Evolutionary conservation across 2,329 filamentous ascomycete genomes (phyloP).

Genomic region (Rutstroemia sp.): DNA sequence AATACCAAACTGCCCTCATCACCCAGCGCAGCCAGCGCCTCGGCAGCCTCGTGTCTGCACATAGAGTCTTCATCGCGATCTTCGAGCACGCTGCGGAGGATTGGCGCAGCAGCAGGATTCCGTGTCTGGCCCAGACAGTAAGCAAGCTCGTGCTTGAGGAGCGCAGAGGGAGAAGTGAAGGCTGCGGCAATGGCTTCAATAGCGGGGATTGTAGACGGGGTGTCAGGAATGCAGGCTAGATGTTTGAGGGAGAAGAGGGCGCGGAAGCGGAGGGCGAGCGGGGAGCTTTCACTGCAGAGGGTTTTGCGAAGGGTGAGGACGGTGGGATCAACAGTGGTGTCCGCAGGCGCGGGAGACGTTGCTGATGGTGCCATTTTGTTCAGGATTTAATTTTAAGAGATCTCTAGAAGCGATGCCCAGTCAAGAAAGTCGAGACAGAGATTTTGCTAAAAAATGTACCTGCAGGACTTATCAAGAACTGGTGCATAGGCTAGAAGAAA

Average conservation of each 20-base stretch:
- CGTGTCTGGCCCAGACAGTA: conserved; percentile 93
- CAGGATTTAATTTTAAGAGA: background rate
- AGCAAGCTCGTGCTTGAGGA: conserved; percentile 93
- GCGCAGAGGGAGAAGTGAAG: conserved; percentile 75
- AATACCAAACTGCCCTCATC: conserved; percentile 67
- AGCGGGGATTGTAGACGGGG: conserved; percentile 47
- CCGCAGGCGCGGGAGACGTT: conserved; percentile 19
- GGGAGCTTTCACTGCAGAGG: conserved; percentile 70
- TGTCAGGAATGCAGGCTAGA: conserved; percentile 62
- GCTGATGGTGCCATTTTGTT: conserved; percentile 29
- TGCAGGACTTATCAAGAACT: no score
- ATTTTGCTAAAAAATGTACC: no score
- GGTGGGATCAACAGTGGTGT: conserved; percentile 27
- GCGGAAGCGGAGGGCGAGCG: conserved; percentile 85
- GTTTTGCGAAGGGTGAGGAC: conserved; percentile 56
- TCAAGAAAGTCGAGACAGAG: no score
- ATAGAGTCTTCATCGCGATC: conserved; percentile 83
- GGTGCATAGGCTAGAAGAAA: no score
- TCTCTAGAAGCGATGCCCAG: no score
- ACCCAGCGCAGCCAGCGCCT: conserved; percentile 84
- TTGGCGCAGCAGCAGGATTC: conserved; percentile 65
- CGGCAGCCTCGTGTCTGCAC: conserved; percentile 93
- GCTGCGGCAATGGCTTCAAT: conserved; percentile 81
- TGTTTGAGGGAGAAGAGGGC: conserved; percentile 98
- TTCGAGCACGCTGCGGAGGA: conserved; percentile 65